These are phyloP conservation scores for Leccinellum rugosiceps DNA, from an alignment of 768 basidiomycete genomes.

Conservation along the genomic window DNA sequence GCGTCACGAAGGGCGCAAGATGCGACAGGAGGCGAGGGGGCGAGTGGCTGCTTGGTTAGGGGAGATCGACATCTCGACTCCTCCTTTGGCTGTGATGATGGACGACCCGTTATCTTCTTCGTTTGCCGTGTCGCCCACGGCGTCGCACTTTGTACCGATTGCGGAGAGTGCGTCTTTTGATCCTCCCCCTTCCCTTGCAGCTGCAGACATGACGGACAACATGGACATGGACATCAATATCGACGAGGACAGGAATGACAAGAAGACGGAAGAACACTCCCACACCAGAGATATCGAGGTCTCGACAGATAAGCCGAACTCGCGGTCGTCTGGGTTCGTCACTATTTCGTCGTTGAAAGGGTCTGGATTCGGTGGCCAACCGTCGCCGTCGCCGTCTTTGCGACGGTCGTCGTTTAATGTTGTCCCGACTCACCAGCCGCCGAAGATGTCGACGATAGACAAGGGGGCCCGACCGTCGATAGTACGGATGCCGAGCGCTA, in stretches of 20 bases:
- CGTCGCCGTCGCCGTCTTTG: slow-evolving; percentile 10
- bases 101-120: slow-evolving; percentile 33
- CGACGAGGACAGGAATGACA: background rate
- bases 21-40: slow-evolving; percentile 55
- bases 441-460: background rate
- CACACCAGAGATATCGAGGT: background rate
- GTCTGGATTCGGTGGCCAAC: background rate
- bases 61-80: slow-evolving; percentile 54
- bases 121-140: slow-evolving; percentile 29
- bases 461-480: background rate
- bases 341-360: slow-evolving; percentile 55
- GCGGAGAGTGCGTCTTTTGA: slow-evolving; percentile 22
- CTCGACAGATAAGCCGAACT: slow-evolving; percentile 45
- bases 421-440: slow-evolving; percentile 3
- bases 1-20: slow-evolving; percentile 33
- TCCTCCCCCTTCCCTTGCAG: slow-evolving; percentile 1
- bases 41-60: slow-evolving; percentile 80
- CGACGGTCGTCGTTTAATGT: slow-evolving; percentile 24
- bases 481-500: slow-evolving; percentile 15
- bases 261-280: slow-evolving; percentile 1
- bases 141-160: slow-evolving; percentile 29
- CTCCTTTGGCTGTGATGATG: slow-evolving; percentile 33
- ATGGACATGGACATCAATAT: background rate
- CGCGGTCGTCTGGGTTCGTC: slow-evolving; percentile 75
- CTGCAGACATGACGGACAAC: slow-evolving; percentile 5